phyloP scores from a whole-genome alignment of 306 rosid genomes.

The Echinosophora koreensis region DNA sequence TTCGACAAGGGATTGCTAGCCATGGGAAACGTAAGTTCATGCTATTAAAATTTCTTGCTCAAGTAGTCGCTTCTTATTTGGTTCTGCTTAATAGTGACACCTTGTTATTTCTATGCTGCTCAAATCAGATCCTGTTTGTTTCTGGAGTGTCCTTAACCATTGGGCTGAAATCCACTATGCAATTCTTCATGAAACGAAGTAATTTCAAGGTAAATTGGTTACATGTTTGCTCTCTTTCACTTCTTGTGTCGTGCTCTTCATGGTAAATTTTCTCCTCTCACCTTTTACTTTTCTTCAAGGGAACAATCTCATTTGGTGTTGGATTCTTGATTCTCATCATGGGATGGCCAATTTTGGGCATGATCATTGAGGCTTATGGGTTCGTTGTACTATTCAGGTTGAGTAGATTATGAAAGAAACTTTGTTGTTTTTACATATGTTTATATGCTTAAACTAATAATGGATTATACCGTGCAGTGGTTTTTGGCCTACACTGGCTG shows the following conservation, averaged over 20 bases:
- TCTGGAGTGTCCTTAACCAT: conserved; percentile 96
- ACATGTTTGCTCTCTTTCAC: conserved; percentile 39
- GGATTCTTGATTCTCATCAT: conserved; percentile 88
- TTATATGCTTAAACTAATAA: conserved; percentile 46
- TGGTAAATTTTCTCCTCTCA: conserved; percentile 17
- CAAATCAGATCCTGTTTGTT: conserved; percentile 88
- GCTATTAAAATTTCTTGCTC: conserved; percentile 18
- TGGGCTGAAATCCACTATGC: conserved; percentile 91
- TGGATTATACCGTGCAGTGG: conserved; percentile 72
- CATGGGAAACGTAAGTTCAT: conserved; percentile 91
- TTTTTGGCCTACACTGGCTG: conserved; percentile 99
- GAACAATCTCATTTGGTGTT: conserved; percentile 89
- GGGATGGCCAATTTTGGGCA: conserved; percentile 98
- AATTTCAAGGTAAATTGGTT: conserved; percentile 75
- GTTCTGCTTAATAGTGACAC: conserved; percentile 48
- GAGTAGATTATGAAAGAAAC: conserved; percentile 35
- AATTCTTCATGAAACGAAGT: conserved; percentile 93
- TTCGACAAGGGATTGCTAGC: conserved; percentile 98
- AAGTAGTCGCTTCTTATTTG: conserved; percentile 16
- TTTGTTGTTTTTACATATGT: conserved; percentile 28
- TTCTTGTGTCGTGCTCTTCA: conserved; percentile 6
- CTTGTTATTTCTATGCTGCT: conserved; percentile 45
- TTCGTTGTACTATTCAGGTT: conserved; percentile 94
- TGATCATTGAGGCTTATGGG: conserved; percentile 93
- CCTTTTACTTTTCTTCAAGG: conserved; percentile 56